phyloP scores from a whole-genome alignment of 306 rosid species.

The Morella rubra region DNA sequence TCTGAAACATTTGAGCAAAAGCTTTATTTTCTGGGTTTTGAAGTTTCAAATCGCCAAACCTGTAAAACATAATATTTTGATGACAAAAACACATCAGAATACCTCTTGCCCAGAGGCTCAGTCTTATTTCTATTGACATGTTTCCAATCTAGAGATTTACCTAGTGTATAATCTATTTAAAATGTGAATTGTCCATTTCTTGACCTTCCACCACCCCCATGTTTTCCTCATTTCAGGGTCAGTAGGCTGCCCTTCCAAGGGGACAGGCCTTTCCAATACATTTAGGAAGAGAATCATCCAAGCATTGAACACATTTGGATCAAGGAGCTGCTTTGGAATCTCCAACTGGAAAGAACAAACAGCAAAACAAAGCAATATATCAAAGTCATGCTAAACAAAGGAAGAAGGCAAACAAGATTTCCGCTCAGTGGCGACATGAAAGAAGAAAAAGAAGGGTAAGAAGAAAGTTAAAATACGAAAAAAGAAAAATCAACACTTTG shows the following conservation, averaged over 20 bases:
- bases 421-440: not conserved
- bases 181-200: conserved; percentile 98
- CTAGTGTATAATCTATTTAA: conserved; percentile 89
- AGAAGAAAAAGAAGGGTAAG: not conserved
- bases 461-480: not conserved
- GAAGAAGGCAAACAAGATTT: not conserved
- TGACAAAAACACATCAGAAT: conserved; percentile 6
- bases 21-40: conserved; percentile 90
- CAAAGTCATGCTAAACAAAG: not conserved
- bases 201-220: conserved; percentile 99
- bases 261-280: conserved; percentile 88
- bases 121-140: not conserved
- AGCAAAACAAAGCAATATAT: conserved; percentile 5
- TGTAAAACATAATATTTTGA: conserved; percentile 22
- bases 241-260: conserved; percentile 84
- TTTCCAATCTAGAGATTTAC: conserved; percentile 37
- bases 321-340: conserved; percentile 90
- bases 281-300: conserved; percentile 92
- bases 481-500: not conserved
- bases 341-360: conserved; percentile 67
- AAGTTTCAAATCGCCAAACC: conserved; percentile 95
- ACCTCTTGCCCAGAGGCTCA: not conserved
- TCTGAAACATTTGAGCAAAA: conserved; percentile 95
- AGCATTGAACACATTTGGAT: conserved; percentile 77
- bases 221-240: conserved; percentile 85